phyloP scores from a whole-genome alignment of 192 early-diverging fungal species.

The Endogone sp. region DNA sequence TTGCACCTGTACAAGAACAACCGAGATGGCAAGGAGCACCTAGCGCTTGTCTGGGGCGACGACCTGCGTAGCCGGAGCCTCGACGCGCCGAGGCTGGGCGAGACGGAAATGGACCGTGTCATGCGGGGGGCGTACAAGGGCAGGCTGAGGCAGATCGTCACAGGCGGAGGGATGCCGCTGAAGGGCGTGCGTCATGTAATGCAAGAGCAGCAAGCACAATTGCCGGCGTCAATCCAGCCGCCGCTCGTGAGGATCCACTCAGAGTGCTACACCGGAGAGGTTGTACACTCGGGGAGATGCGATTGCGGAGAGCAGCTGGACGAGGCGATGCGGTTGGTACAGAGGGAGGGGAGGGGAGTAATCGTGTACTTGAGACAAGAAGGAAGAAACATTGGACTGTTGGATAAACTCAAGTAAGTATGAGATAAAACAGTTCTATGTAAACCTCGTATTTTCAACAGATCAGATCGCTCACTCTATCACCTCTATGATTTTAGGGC shows the following conservation, averaged over 20 bases:
- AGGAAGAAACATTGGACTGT: slow-evolving; percentile 91
- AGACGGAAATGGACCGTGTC: slow-evolving; percentile 75
- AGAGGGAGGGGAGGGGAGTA: slow-evolving; percentile 80
- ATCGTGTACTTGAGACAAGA: slow-evolving; percentile 96
- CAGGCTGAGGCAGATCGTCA: slow-evolving; percentile 37
- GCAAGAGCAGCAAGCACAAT: too few species aligned
- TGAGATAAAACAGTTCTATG: neutral
- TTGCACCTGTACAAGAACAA: slow-evolving; percentile 84
- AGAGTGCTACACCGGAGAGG: slow-evolving; percentile 97
- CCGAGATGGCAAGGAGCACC: slow-evolving; percentile 85
- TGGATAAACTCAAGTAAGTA: slow-evolving; percentile 84
- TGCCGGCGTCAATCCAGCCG: slow-evolving; percentile 15
- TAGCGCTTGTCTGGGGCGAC: slow-evolving; percentile 93
- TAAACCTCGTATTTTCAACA: neutral
- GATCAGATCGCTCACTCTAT: neutral
- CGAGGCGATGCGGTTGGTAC: slow-evolving; percentile 87
- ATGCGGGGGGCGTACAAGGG: slow-evolving; percentile 75
- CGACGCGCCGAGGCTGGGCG: slow-evolving; percentile 58
- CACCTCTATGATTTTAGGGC: slow-evolving; percentile 51
- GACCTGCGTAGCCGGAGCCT: slow-evolving; percentile 66
- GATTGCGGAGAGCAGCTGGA: slow-evolving; percentile 96
- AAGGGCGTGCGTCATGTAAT: slow-evolving; percentile 8
- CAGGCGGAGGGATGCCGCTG: slow-evolving; percentile 32
- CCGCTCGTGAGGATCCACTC: slow-evolving; percentile 93
- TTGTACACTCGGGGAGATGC: slow-evolving; percentile 83